Base-by-base conservation (phyloP, 2,329 filamentous ascomycete genomes). In the Byssoonygena ceratinophila region DNA sequence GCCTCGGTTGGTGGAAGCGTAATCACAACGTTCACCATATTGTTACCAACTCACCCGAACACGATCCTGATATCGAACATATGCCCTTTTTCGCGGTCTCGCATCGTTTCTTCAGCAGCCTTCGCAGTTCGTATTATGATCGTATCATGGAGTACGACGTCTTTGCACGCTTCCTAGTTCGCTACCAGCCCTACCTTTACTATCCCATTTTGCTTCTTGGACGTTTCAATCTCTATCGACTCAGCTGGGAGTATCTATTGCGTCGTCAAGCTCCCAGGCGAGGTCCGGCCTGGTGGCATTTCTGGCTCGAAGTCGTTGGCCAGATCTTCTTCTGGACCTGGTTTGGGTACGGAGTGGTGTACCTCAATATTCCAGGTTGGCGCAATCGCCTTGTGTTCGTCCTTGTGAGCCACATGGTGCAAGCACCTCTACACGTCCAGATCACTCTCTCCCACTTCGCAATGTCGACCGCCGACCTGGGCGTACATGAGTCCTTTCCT, bases 1-100 rank as follows among this genome's bases (percentile, higher is more conserved):
- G 88, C 23, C 72, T 95, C 51, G 87, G 91, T 41, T 98, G 92
- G 92, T 98, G 92, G 91, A 97, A 97, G 71, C 79, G 82, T 56
- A 96, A 83, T 66, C 91, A 97, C 69, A 97, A 97, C 64, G 89
- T 96, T 7, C 91, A 97, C 66, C 91, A 97, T 64, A 89, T 97
- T 60, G 85, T 97, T 49, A 97, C 92, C 16, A 97, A 97, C 67
- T 85, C 85, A 40, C 87, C 90, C 12, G 92, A 96, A 68, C 91
- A 97, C 65, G 91, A 97, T 65, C 91, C 92, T 0, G 91, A 97
- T 66, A 97, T 96, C 60, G 82, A 91, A 66, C 85, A 95, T 66
- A 80, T 94, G 68, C 90, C 90, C 2, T 84, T 95, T 66, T 88
- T 96, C 66, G 87, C 88, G 55, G 80, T 92, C 27, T 89, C 86